Percentiles rank a stretch among this genome's conserved stretches.
Conservation (phyloP, 257 asterid genomes). For the Echites panduratus region DNA sequence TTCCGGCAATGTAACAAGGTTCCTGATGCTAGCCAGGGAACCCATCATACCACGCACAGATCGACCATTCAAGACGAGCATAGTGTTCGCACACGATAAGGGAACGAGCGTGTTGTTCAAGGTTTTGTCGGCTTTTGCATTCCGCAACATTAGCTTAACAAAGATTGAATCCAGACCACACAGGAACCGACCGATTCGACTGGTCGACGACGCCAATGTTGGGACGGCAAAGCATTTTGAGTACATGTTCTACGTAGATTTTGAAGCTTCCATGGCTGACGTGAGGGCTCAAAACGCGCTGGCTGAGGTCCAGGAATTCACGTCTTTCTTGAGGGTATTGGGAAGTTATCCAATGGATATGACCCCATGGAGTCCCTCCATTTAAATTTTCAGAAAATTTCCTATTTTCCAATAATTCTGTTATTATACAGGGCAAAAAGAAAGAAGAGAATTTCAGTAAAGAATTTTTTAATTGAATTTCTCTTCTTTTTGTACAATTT, state of each 20-base stretch:
- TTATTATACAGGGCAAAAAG: neutral
- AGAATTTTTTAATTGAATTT: neutral
- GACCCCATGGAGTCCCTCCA: conserved; percentile 76
- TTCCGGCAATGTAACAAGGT: conserved; percentile 71
- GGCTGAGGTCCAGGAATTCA: conserved; percentile 88
- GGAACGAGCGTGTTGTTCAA: conserved; percentile 77
- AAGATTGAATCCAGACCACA: conserved; percentile 91
- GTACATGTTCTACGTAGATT: conserved; percentile 76
- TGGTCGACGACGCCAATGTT: conserved; percentile 53
- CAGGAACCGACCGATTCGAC: conserved; percentile 59
- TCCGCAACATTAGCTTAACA: conserved; percentile 65
- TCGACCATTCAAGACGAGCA: conserved; percentile 91
- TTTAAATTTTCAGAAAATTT: neutral
- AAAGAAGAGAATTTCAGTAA: neutral
- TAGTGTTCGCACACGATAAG: conserved; percentile 74
- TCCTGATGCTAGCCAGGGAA: conserved; percentile 85
- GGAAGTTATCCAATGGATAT: conserved; percentile 95
- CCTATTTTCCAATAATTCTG: conserved; percentile 1
- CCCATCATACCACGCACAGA: conserved; percentile 80
- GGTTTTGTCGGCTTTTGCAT: conserved; percentile 79
- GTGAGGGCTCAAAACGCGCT: conserved; percentile 82
- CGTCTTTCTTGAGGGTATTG: conserved; percentile 78
- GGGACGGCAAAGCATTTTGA: conserved; percentile 83
- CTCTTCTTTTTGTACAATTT: neutral
- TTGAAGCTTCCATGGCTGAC: conserved; percentile 93